A percentile compares a stretch with the other conserved stretches of the same genome.
These are phyloP conservation scores for Colletotrichum filicis DNA, from an alignment of 2,329 filamentous ascomycete species.

Conservation along the genomic window DNA sequence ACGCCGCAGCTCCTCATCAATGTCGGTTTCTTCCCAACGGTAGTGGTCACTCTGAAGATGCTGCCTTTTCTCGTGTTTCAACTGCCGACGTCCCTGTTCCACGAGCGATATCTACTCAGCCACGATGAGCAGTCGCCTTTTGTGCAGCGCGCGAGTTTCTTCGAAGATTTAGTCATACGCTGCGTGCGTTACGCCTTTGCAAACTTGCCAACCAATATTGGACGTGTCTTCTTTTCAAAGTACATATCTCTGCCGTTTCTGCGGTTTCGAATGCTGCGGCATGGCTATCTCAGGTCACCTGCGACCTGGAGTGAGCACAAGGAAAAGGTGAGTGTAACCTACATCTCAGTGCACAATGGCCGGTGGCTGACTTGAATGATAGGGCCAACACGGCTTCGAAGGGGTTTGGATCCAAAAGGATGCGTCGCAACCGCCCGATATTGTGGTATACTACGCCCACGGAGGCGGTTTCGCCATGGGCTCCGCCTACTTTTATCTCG, in stretches of 20 bases:
- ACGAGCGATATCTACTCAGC: slow-evolving; percentile 63
- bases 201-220: slow-evolving; percentile 74
- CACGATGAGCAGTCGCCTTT: slow-evolving; percentile 59
- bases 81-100: slow-evolving; percentile 68
- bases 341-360: not conserved
- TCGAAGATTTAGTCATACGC: slow-evolving; percentile 81
- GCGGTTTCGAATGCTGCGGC: slow-evolving; percentile 78
- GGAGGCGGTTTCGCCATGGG: slow-evolving; percentile 89
- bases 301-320: slow-evolving; percentile 69
- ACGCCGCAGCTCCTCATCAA: slow-evolving; percentile 77
- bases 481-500: slow-evolving; percentile 84
- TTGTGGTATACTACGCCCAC: slow-evolving; percentile 86
- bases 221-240: slow-evolving; percentile 82
- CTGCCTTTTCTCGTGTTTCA: slow-evolving; percentile 75
- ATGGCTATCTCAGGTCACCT: slow-evolving; percentile 72
- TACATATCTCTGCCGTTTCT: slow-evolving; percentile 79
- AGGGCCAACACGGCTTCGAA: slow-evolving; percentile 48
- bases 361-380: not conserved
- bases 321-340: slow-evolving; percentile 52
- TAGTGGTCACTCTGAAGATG: slow-evolving; percentile 67
- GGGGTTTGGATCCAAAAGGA: slow-evolving; percentile 79
- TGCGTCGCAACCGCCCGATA: slow-evolving; percentile 70
- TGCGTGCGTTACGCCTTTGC: slow-evolving; percentile 84
- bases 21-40: slow-evolving; percentile 70
- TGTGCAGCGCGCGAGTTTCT: slow-evolving; percentile 74